Evolutionary conservation across 306 rosid genomes (phyloP).

Genomic region (Malus sieversii): DNA sequence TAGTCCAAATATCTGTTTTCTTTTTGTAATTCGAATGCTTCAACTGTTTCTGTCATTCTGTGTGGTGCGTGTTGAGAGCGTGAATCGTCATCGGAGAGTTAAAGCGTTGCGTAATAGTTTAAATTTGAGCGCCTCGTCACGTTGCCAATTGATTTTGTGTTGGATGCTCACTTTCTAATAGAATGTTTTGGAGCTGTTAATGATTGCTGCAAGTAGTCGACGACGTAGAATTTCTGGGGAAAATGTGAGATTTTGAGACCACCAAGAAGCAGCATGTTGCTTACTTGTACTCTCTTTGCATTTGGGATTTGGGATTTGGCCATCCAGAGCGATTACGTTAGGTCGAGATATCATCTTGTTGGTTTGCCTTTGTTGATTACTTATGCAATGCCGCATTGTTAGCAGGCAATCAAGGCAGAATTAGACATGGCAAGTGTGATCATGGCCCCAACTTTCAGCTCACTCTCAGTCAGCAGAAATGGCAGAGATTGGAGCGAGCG

Average conservation of each 20-base stretch:
- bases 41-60: too few species aligned
- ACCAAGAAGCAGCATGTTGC: neutral
- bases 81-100: too few species aligned
- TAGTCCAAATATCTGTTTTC: neutral
- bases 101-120: too few species aligned
- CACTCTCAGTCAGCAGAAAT: slow-evolving; percentile 27
- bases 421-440: slow-evolving; percentile 43
- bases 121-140: too few species aligned
- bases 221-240: neutral
- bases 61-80: too few species aligned
- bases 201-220: neutral
- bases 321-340: neutral
- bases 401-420: slow-evolving; percentile 3
- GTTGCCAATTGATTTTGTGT: too few species aligned
- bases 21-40: too few species aligned
- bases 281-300: neutral
- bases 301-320: neutral
- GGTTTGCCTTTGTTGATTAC: neutral
- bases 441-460: slow-evolving; percentile 29
- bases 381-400: neutral
- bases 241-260: too few species aligned
- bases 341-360: neutral
- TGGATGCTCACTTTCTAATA: too few species aligned
- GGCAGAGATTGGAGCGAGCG: slow-evolving; percentile 18
- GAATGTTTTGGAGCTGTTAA: neutral